Evolutionary conservation across 495 filamentous ascomycete genomes (phyloP).

Genomic region (Trichoderma reesei): DNA sequence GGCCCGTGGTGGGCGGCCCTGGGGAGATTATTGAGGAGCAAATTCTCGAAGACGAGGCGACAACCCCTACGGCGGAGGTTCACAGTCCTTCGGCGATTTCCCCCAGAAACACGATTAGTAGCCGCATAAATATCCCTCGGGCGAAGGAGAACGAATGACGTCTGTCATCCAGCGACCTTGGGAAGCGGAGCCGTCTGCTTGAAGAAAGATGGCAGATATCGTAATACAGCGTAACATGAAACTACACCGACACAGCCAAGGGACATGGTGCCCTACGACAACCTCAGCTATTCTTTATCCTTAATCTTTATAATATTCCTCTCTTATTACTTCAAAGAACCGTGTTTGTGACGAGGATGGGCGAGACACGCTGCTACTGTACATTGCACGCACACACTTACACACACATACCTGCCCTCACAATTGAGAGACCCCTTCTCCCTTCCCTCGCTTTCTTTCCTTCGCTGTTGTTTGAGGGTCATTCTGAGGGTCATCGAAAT

Average conservation of each 20-base stretch:
- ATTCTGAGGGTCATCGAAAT: no score
- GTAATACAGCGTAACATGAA: not conserved
- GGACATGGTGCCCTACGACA: not conserved
- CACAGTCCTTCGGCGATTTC: not conserved
- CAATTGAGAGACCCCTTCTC: no score
- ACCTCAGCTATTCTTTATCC: not conserved
- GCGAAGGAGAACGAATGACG: not conserved
- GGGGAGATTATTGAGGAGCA: slow-evolving; percentile 44
- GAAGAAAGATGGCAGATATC: not conserved
- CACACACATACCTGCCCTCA: no score
- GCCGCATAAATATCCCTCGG: not conserved
- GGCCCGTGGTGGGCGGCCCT: slow-evolving; percentile 34
- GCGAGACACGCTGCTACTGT: not conserved
- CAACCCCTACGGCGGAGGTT: not conserved
- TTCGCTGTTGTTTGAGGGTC: no score
- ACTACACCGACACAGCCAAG: not conserved
- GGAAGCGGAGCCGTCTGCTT: not conserved
- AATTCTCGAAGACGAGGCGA: slow-evolving; percentile 39
- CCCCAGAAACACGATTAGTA: not conserved
- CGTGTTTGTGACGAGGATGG: not conserved
- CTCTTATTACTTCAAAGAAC: not conserved
- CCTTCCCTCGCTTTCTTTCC: no score
- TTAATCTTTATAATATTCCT: not conserved
- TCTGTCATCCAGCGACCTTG: not conserved
- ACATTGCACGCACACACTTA: not conserved